Evolutionary conservation across 345 rosid genomes (phyloP), one percentile per base, ranked within the genome.

Genomic region (Erysimum cheiranthoides): DNA sequence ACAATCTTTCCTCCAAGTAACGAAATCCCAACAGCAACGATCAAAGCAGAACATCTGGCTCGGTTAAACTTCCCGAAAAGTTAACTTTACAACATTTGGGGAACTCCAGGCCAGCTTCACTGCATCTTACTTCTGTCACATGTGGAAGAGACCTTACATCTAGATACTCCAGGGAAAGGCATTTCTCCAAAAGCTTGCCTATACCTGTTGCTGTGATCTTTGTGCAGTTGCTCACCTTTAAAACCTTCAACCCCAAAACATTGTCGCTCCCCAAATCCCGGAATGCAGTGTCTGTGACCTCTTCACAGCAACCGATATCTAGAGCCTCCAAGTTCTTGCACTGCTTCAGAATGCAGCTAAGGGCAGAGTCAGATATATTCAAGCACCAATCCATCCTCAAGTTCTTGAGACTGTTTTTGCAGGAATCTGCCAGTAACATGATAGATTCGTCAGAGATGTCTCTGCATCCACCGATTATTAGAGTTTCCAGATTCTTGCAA

Each of bases 371-470:
- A 0, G 97, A 85, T 69, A 90, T 58, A 77, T 85, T 90, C 71
- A 81, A 79, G 80, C 99, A 95, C 97, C 99, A 92, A 69, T 92
- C 96, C 99, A 95, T 90, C 66, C 93, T 84, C 85, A 94, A 68
- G 64, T 80, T 88, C 86, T 81, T 92, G 78, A 92, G 84, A 77
- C 89, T 82, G 68, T 52, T 82, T 75, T 78, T 81, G 77, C 97
- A 88, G 16, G 92, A 83, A 69, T 71, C 73, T 18, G 93, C 93
- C 76, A 92, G 74, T 13, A 82, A 81, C 71, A 85, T 84, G 27
- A 95, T 52, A 34, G 93, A 82, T 58, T 82, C 82, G 3, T 89
- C 87, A 71, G 92, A 82, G 68, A 94, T 84, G 34, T 90, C 88
- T 43, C 90, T 81, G 31, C 97, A 89, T 54, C 97, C 97, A 76